A percentile compares a stretch with the other conserved stretches of the same genome.
Conservation (phyloP, 176 grass and related monocot genomes). For the Thinopyrum elongatum region DNA sequence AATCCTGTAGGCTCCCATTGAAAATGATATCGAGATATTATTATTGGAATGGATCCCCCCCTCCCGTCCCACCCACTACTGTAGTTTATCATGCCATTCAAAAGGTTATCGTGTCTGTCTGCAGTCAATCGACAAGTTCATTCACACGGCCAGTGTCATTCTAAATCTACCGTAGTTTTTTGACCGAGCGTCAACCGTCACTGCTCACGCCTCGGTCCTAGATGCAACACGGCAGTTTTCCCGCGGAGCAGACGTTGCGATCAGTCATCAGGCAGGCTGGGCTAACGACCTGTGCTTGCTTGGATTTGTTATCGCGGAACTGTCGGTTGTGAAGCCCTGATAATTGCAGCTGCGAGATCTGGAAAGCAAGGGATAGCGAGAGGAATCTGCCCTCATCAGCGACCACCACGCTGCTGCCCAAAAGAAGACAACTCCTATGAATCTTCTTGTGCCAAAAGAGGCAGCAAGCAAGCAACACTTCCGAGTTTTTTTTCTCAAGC, state of each 20-base stretch:
- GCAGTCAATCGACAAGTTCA: not conserved
- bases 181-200: not conserved
- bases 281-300: not conserved
- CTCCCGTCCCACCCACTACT: not conserved
- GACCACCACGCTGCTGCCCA: not conserved
- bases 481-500: no score
- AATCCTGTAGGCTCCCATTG: constrained; percentile 7
- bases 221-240: not conserved
- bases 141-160: not conserved
- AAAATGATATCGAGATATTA: constrained; percentile 14
- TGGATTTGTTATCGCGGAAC: not conserved
- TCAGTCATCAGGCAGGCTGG: not conserved
- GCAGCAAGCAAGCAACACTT: not conserved
- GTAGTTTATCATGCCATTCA: not conserved
- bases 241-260: not conserved
- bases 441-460: constrained; percentile 26
- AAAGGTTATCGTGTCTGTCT: constrained; percentile 13
- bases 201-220: not conserved
- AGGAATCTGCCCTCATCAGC: not conserved
- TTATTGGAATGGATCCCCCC: not conserved
- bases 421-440: constrained; percentile 6
- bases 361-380: not conserved
- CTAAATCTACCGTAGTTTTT: not conserved
- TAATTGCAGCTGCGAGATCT: not conserved
- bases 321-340: not conserved